Evolutionary conservation across 2,329 filamentous ascomycete genomes (phyloP).

Genomic region (Sporothrix sp.): DNA sequence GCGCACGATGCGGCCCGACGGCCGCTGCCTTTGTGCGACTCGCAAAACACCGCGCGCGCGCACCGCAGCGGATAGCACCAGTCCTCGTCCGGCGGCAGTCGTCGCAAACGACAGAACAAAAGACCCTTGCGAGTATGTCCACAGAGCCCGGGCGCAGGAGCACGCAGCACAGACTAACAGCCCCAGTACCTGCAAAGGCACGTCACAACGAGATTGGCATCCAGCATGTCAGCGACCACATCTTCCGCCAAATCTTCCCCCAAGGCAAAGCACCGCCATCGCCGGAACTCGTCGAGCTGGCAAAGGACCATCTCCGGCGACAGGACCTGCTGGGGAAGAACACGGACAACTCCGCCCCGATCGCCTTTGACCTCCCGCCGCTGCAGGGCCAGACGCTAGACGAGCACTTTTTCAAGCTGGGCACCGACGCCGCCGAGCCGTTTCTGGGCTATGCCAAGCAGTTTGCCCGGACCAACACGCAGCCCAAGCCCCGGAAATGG

Average conservation of each 20-base stretch:
- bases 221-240: slow-evolving; percentile 78
- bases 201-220: slow-evolving; percentile 90
- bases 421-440: slow-evolving; percentile 76
- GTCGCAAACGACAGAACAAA: slow-evolving; percentile 22
- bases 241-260: slow-evolving; percentile 77
- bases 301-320: slow-evolving; percentile 69
- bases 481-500: slow-evolving; percentile 61
- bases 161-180: background rate
- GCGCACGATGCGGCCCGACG: slow-evolving; percentile 24
- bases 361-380: slow-evolving; percentile 75
- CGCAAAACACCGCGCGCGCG: slow-evolving; percentile 38
- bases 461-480: slow-evolving; percentile 55
- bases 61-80: slow-evolving; percentile 25
- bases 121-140: slow-evolving; percentile 34
- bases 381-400: slow-evolving; percentile 76
- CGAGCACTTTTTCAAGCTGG: slow-evolving; percentile 87
- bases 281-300: slow-evolving; percentile 64
- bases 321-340: slow-evolving; percentile 90
- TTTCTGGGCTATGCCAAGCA: slow-evolving; percentile 66
- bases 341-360: slow-evolving; percentile 62
- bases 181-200: slow-evolving; percentile 42
- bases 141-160: background rate
- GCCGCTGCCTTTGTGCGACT: slow-evolving; percentile 41
- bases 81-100: slow-evolving; percentile 34
- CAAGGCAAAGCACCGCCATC: slow-evolving; percentile 46